These are phyloP conservation scores for Ramularia endophylla DNA, from an alignment of 2,329 filamentous ascomycete genomes.

Conservation along the genomic window DNA sequence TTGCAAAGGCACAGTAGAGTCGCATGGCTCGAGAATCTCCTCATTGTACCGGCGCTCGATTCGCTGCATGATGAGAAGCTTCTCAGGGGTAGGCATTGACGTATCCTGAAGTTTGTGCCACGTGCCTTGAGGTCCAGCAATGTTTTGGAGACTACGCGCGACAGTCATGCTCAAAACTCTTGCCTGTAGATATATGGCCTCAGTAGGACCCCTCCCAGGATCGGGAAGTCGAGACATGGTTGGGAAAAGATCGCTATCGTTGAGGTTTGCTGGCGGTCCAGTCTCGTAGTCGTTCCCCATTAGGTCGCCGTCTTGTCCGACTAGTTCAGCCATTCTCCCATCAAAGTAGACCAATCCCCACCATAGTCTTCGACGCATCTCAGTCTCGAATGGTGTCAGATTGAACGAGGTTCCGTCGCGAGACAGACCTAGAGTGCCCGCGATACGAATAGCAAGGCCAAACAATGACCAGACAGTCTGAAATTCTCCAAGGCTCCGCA, in stretches of 20 bases:
- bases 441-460: slow-evolving; percentile 37
- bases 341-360: slow-evolving; percentile 57
- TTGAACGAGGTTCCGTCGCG: slow-evolving; percentile 23
- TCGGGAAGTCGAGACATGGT: slow-evolving; percentile 34
- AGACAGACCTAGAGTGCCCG: slow-evolving; percentile 37
- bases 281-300: slow-evolving; percentile 23
- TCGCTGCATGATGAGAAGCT: slow-evolving; percentile 20
- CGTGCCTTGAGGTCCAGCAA: slow-evolving; percentile 18
- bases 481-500: slow-evolving; percentile 20
- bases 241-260: slow-evolving; percentile 47
- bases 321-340: slow-evolving; percentile 60
- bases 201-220: slow-evolving; percentile 22
- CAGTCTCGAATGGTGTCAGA: slow-evolving; percentile 30
- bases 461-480: slow-evolving; percentile 22
- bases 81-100: slow-evolving; percentile 18
- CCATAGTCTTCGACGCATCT: slow-evolving; percentile 31
- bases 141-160: slow-evolving; percentile 17
- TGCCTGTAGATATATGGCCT: slow-evolving; percentile 26
- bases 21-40: slow-evolving; percentile 21
- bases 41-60: slow-evolving; percentile 21
- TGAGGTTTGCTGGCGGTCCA: slow-evolving; percentile 43
- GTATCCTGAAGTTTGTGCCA: slow-evolving; percentile 19
- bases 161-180: slow-evolving; percentile 16
- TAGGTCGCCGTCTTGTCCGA: slow-evolving; percentile 23
- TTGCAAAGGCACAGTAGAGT: slow-evolving; percentile 23